A percentile compares a stretch with the other conserved stretches of the same genome.
Evolutionary conservation across 192 early-diverging fungal genomes (phyloP).

Genomic region (Paraglomus brasilianum): DNA sequence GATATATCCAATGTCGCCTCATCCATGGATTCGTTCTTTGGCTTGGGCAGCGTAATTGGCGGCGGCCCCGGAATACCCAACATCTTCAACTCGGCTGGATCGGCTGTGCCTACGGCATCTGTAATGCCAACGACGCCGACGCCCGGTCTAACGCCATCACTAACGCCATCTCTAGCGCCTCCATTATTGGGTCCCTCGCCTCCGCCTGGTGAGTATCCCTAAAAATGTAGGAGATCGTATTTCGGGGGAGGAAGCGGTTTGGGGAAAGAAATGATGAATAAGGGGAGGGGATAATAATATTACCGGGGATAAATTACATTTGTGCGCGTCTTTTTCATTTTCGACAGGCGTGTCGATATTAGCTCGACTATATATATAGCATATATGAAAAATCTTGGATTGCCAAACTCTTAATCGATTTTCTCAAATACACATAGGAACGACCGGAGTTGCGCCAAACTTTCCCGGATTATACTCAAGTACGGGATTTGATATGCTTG

Average conservation of each 20-base stretch:
- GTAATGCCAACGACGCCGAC: neutral
- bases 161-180: neutral
- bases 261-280: too few species aligned
- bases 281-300: too few species aligned
- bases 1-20: conserved; percentile 21
- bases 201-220: neutral
- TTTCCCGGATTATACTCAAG: conserved; percentile 47
- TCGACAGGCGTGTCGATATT: too few species aligned
- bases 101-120: neutral
- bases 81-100: too few species aligned
- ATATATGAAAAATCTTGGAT: too few species aligned
- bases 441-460: neutral
- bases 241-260: too few species aligned
- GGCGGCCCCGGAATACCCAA: neutral
- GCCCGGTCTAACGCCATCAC: neutral
- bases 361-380: too few species aligned
- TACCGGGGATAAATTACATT: too few species aligned
- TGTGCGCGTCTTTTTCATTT: too few species aligned
- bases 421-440: neutral
- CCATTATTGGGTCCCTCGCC: neutral
- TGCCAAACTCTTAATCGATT: neutral
- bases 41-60: conserved; percentile 4
- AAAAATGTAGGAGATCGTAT: too few species aligned
- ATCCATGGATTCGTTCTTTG: conserved; percentile 23
- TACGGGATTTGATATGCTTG: conserved; percentile 52